Evolutionary conservation across 768 basidiomycete species (phyloP).

Genomic region (Chiua virens): DNA sequence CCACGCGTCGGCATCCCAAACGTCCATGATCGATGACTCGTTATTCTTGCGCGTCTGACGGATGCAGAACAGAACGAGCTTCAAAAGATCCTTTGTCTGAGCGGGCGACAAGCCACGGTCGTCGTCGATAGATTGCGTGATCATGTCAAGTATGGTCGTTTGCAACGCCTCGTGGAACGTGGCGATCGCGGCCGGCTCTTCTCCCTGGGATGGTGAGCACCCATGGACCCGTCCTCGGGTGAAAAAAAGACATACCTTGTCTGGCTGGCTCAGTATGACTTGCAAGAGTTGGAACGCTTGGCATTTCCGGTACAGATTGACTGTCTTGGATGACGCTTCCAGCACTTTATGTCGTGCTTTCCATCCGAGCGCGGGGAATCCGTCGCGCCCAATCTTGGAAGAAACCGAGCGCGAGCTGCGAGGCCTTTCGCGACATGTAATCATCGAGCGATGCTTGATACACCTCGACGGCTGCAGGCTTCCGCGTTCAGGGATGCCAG

Average conservation of each 20-base stretch:
- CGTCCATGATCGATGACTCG: slow-evolving; percentile 30
- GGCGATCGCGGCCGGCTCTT: slow-evolving; percentile 40
- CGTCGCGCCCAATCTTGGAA: slow-evolving; percentile 77
- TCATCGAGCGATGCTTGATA: slow-evolving; percentile 72
- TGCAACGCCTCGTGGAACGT: slow-evolving; percentile 51
- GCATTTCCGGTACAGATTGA: slow-evolving; percentile 74
- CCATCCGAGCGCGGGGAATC: slow-evolving; percentile 66
- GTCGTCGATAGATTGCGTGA: slow-evolving; percentile 50
- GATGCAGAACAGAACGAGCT: slow-evolving; percentile 61
- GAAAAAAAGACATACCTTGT: slow-evolving; percentile 17
- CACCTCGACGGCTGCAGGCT: slow-evolving; percentile 44
- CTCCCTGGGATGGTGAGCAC: slow-evolving; percentile 29
- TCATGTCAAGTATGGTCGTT: slow-evolving; percentile 45
- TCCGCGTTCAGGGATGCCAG: slow-evolving; percentile 39
- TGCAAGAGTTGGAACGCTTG: slow-evolving; percentile 77
- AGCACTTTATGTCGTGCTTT: slow-evolving; percentile 59
- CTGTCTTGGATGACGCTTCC: slow-evolving; percentile 51
- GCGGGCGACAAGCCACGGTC: slow-evolving; percentile 49
- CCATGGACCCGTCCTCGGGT: background rate
- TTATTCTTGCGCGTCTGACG: slow-evolving; percentile 57
- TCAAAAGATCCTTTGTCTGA: slow-evolving; percentile 80
- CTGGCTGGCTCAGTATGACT: slow-evolving; percentile 50
- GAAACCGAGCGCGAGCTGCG: slow-evolving; percentile 68
- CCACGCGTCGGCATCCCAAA: slow-evolving; percentile 69
- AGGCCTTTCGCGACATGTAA: slow-evolving; percentile 80